A percentile compares a stretch with the other conserved stretches of the same genome.
These are phyloP conservation scores for Typha latifolia DNA, from an alignment of 176 grass and related monocot species.

Conservation along the genomic window DNA sequence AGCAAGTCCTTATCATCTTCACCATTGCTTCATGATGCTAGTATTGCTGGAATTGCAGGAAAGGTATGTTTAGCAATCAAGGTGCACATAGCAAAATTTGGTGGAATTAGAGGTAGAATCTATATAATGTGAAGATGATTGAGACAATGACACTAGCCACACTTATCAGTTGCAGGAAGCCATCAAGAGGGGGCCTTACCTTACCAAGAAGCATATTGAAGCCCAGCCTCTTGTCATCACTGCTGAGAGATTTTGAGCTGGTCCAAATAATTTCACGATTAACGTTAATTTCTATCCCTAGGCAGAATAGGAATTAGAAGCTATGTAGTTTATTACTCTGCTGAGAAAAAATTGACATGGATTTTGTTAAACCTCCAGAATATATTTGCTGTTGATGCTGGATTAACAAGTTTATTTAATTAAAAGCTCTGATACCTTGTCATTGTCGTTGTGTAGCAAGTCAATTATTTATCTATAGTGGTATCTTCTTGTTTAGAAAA, in stretches of 20 bases:
- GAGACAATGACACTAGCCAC: neutral
- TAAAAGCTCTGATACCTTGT: too few species aligned
- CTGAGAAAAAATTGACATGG: neutral
- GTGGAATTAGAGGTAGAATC: too few species aligned
- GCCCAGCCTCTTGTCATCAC: constrained; percentile 43
- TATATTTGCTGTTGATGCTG: too few species aligned
- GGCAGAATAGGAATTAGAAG: too few species aligned
- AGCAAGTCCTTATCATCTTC: constrained; percentile 60
- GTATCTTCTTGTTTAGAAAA: too few species aligned
- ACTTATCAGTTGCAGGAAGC: constrained; percentile 71
- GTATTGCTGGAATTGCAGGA: constrained; percentile 36
- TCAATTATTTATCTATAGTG: too few species aligned
- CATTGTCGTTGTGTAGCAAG: too few species aligned
- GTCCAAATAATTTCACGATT: neutral
- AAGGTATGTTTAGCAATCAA: constrained; percentile 38
- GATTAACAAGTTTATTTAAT: too few species aligned
- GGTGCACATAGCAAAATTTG: too few species aligned
- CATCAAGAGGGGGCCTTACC: constrained; percentile 66
- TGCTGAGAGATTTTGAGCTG: constrained; percentile 59
- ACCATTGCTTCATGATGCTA: constrained; percentile 52
- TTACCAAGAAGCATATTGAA: constrained; percentile 45
- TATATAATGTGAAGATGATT: neutral
- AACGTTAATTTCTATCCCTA: too few species aligned
- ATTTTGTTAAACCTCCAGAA: too few species aligned
- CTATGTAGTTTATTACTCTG: neutral